These are phyloP conservation scores for Pyrus communis DNA, from an alignment of 306 rosid species.

Conservation along the genomic window DNA sequence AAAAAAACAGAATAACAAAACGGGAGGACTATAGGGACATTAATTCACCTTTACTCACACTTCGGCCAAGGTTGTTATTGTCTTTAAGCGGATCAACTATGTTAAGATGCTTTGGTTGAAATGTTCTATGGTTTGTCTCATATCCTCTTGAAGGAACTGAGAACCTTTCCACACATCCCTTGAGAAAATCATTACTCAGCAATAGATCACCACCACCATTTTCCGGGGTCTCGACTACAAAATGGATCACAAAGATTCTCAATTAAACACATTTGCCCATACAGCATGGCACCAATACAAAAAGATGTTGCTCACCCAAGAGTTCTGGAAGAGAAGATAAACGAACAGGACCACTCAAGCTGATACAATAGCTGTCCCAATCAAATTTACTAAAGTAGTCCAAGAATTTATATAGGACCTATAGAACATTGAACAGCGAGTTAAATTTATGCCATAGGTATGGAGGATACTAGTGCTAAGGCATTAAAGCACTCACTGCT, in stretches of 20 bases:
- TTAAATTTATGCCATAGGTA: neutral
- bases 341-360: constrained; percentile 84
- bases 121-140: constrained; percentile 48
- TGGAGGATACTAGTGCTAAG: neutral
- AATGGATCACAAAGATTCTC: neutral
- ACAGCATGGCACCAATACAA: constrained; percentile 5
- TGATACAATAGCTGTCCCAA: constrained; percentile 88
- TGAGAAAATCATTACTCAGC: constrained; percentile 64
- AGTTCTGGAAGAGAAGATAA: constrained; percentile 69
- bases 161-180: constrained; percentile 61
- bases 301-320: constrained; percentile 42
- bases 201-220: constrained; percentile 57
- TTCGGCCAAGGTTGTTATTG: constrained; percentile 95
- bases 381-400: constrained; percentile 91
- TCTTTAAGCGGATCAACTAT: constrained; percentile 90
- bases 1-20: neutral
- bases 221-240: constrained; percentile 67
- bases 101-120: constrained; percentile 76
- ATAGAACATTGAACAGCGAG: constrained; percentile 5
- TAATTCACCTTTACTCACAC: constrained; percentile 73
- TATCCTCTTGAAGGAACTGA: constrained; percentile 67
- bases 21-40: neutral
- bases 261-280: constrained; percentile 3
- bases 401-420: constrained; percentile 88
- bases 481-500: constrained; percentile 56